These are phyloP conservation scores for Mycena capillaripes DNA, from an alignment of 768 basidiomycete species.

Conservation along the genomic window DNA sequence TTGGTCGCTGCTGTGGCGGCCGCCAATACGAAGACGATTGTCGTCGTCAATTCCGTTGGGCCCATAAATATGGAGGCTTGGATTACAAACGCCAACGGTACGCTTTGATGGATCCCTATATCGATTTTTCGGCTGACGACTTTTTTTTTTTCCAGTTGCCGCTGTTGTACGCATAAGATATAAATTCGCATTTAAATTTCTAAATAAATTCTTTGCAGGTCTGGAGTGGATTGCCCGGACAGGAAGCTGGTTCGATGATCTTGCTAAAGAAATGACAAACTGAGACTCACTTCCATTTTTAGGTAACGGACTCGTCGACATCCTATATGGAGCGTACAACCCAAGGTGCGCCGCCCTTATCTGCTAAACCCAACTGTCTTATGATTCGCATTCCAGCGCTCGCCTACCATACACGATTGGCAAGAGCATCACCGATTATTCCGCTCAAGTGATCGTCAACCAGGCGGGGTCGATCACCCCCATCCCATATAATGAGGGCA, in stretches of 20 bases:
- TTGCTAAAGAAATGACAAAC: not conserved
- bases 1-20: constrained; percentile 66
- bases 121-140: not conserved
- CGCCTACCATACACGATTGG: constrained; percentile 68
- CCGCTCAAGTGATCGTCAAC: constrained; percentile 61
- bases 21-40: constrained; percentile 71
- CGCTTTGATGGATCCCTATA: constrained; percentile 1
- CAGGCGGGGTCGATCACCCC: constrained; percentile 54
- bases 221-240: constrained; percentile 70
- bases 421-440: constrained; percentile 67
- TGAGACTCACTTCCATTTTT: constrained; percentile 33
- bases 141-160: constrained; percentile 46
- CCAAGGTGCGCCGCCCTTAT: constrained; percentile 57
- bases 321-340: constrained; percentile 72
- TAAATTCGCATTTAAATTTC: not conserved
- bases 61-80: constrained; percentile 70
- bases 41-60: constrained; percentile 78
- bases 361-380: not conserved
- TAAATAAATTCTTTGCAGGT: constrained; percentile 47
- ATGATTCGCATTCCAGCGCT: constrained; percentile 44
- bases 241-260: constrained; percentile 65
- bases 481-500: constrained; percentile 70
- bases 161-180: constrained; percentile 50
- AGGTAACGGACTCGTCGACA: constrained; percentile 71
- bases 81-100: constrained; percentile 68